These are phyloP conservation scores for Leccinum arenicola DNA, from an alignment of 768 basidiomycete species.

Conservation along the genomic window DNA sequence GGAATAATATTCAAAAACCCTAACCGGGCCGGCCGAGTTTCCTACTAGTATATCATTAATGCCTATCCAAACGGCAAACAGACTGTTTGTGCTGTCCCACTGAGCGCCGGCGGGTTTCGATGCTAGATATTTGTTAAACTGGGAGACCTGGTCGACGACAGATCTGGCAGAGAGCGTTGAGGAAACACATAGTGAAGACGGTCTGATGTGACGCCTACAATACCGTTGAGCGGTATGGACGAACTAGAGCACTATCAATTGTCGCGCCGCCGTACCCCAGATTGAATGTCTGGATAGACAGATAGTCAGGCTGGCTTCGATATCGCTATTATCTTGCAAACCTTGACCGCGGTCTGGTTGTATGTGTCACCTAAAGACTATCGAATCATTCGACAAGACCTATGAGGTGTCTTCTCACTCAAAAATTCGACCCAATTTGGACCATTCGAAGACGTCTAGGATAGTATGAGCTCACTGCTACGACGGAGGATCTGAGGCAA, in stretches of 20 bases:
- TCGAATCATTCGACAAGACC: not conserved
- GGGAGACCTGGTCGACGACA: slow-evolving; percentile 53
- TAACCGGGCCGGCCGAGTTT: slow-evolving; percentile 10
- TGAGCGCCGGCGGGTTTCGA: slow-evolving; percentile 48
- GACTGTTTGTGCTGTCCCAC: slow-evolving; percentile 54
- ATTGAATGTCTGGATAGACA: slow-evolving; percentile 51
- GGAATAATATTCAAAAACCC: too few relatives aligned
- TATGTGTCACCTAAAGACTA: slow-evolving; percentile 43
- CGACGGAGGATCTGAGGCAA: not conserved
- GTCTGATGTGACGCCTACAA: slow-evolving; percentile 40
- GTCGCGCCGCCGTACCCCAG: slow-evolving; percentile 68
- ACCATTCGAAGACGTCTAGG: slow-evolving; percentile 57
- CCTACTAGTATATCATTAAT: slow-evolving; percentile 54
- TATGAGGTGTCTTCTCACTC: slow-evolving; percentile 31
- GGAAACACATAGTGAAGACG: not conserved
- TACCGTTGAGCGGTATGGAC: slow-evolving; percentile 50
- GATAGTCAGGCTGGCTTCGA: not conserved
- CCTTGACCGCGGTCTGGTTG: slow-evolving; percentile 54
- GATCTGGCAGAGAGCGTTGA: slow-evolving; percentile 12
- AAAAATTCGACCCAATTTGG: slow-evolving; percentile 61
- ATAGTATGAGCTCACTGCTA: slow-evolving; percentile 2
- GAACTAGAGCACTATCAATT: slow-evolving; percentile 55
- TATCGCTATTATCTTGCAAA: slow-evolving; percentile 13
- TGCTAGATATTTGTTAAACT: slow-evolving; percentile 49
- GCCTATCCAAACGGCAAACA: slow-evolving; percentile 72